Evolutionary conservation across 345 rosid genomes (phyloP).

Genomic region (Pugionium dolabratum): DNA sequence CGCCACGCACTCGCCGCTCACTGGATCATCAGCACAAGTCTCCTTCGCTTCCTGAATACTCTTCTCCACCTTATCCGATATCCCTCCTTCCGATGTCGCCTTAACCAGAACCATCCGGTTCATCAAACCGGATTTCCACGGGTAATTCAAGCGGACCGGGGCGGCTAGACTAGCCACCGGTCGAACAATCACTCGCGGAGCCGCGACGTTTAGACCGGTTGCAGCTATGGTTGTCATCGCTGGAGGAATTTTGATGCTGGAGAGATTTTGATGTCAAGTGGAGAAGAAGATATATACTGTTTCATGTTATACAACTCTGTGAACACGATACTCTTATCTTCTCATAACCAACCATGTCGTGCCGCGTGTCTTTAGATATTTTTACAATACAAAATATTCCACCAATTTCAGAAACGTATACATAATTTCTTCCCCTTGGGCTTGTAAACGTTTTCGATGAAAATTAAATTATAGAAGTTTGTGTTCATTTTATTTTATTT

Average conservation of each 20-base stretch:
- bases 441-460: too few species aligned
- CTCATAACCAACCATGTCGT: slow-evolving; percentile 35
- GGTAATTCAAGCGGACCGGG: slow-evolving; percentile 42
- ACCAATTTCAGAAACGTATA: too few species aligned
- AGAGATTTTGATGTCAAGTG: slow-evolving; percentile 6
- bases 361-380: slow-evolving; percentile 50
- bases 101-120: slow-evolving; percentile 54
- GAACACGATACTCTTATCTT: slow-evolving; percentile 75
- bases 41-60: slow-evolving; percentile 86
- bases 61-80: slow-evolving; percentile 75
- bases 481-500: too few species aligned
- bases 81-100: slow-evolving; percentile 73
- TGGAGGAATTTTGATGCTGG: slow-evolving; percentile 21
- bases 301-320: slow-evolving; percentile 13
- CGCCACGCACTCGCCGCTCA: slow-evolving; percentile 92
- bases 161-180: slow-evolving; percentile 33
- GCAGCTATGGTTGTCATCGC: slow-evolving; percentile 59
- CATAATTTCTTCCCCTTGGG: too few species aligned
- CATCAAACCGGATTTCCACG: slow-evolving; percentile 48
- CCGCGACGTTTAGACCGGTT: slow-evolving; percentile 49
- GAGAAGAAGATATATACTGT: slow-evolving; percentile 27
- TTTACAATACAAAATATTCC: slow-evolving; percentile 5
- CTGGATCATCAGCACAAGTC: slow-evolving; percentile 73
- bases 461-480: too few species aligned
- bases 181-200: slow-evolving; percentile 46